A percentile compares a stretch with the other conserved stretches of the same genome.
phyloP scores from a whole-genome alignment of 768 basidiomycete species.

The Trichaptum fuscoviolaceum region DNA sequence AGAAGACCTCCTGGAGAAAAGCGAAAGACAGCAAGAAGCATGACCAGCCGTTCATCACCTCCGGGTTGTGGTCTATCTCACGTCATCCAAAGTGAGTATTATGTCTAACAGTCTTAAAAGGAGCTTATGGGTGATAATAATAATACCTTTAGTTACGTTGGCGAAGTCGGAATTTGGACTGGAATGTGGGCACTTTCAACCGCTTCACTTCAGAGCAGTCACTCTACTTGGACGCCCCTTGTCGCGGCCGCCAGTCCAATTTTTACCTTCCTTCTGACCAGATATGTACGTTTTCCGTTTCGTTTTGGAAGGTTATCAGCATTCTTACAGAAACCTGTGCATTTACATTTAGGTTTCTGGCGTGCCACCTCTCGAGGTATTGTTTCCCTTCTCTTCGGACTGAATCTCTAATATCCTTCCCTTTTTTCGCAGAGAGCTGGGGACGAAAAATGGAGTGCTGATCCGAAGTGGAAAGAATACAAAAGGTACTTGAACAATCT shows the following conservation, averaged over 20 bases:
- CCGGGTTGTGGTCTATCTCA: conserved; percentile 61
- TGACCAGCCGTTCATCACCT: conserved; percentile 63
- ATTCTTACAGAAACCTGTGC: not conserved
- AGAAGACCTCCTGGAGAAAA: conserved; percentile 60
- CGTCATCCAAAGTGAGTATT: conserved; percentile 66
- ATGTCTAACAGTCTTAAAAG: not conserved
- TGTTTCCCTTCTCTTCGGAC: not conserved
- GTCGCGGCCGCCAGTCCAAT: conserved; percentile 54
- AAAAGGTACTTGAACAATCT: conserved; percentile 37
- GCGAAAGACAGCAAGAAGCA: conserved; percentile 59
- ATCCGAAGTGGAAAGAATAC: conserved; percentile 54
- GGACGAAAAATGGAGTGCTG: conserved; percentile 49
- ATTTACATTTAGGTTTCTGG: conserved; percentile 45
- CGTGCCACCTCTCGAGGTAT: conserved; percentile 63
- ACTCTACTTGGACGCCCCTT: conserved; percentile 37
- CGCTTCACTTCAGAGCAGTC: conserved; percentile 37
- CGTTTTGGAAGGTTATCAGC: conserved; percentile 1
- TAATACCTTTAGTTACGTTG: conserved; percentile 48
- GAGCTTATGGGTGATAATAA: not conserved
- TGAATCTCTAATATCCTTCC: conserved; percentile 5
- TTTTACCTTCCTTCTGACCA: conserved; percentile 57
- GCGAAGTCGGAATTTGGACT: conserved; percentile 65
- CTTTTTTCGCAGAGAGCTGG: conserved; percentile 28
- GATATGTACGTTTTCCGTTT: conserved; percentile 33
- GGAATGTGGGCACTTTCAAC: conserved; percentile 59